Evolutionary conservation across 345 rosid genomes (phyloP), one percentile per base, ranked within the genome.

Genomic region (Linum lewisii): DNA sequence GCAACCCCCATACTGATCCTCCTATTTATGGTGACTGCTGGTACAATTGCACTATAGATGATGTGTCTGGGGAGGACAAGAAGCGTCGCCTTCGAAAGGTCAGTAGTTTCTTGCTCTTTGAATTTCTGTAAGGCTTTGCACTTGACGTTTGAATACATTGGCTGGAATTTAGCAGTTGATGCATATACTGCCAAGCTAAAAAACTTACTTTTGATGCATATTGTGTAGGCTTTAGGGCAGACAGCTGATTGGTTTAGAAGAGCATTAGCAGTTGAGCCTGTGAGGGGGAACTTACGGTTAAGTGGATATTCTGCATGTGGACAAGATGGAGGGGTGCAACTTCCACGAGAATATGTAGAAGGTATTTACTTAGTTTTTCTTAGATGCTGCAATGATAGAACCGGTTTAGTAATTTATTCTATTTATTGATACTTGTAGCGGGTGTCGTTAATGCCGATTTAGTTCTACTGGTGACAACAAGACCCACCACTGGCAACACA

Each of bases 301-400:
- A 93, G 99, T 82, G 99, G 99, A 70, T 93, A 93, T 70, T 93
- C 99, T 59, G 99, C 99, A 1, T 93, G 99, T 71, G 99, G 99
- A 24, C 99, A 93, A 78, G 99, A 93, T 78, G 99, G 99, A 42
- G 99, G 99, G 26, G 99, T 93, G 51, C 99, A 87, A 69, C 94
- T 93, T 77, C 99, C 99, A 52, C 96, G 78, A 21, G 84, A 77
- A 81, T 93, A 89, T 58, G 87, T 93, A 24, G 97, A 87, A 79
- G 97, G 99, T 89, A 83, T 70, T 18, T 62, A 54, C 38, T 66
- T 64, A 23, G 54, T 32, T 36, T 13, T 47, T 66, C 18, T 21
- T 63, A 32, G 42, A 37, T 61, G 52, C 34, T 51, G 20, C 24
- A 21, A 36, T 45, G 21, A 24, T 4, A 44, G 32, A 26, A 26